These are phyloP conservation scores for Trichoderma atroviride DNA, from an alignment of 2,329 filamentous ascomycete species.

Conservation along the genomic window DNA sequence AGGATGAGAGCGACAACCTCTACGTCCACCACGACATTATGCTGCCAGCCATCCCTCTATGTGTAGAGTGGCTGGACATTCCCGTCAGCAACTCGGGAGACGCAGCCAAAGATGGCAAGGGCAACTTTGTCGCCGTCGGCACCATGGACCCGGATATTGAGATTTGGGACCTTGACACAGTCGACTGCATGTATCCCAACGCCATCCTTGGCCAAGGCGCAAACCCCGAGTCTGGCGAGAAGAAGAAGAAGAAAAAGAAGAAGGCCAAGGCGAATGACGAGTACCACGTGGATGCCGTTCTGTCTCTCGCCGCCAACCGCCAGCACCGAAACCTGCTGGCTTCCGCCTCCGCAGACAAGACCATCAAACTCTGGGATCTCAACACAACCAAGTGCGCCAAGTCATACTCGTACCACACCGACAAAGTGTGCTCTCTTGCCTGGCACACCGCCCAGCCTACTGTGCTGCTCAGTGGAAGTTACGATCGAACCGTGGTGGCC, in stretches of 20 bases:
- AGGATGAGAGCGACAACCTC: constrained; percentile 91
- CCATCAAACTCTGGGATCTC: constrained; percentile 96
- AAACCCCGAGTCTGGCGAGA: constrained; percentile 55
- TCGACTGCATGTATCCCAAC: constrained; percentile 98
- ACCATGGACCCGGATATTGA: constrained; percentile 99
- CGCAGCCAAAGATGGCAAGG: constrained; percentile 64
- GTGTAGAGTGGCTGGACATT: constrained; percentile 92
- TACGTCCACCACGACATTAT: constrained; percentile 99
- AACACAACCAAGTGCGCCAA: constrained; percentile 91
- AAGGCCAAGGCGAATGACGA: constrained; percentile 84
- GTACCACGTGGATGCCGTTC: constrained; percentile 91
- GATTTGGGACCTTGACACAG: constrained; percentile 93
- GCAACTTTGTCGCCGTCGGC: constrained; percentile 92
- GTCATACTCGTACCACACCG: constrained; percentile 92
- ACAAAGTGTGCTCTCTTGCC: constrained; percentile 94
- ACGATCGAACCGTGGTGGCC: constrained; percentile 92
- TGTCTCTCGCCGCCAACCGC: constrained; percentile 88
- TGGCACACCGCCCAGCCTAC: constrained; percentile 91
- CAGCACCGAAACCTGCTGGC: constrained; percentile 93
- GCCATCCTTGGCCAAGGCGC: constrained; percentile 84
- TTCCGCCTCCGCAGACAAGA: constrained; percentile 94
- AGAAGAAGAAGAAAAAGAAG: constrained; percentile 88
- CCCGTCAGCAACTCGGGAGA: constrained; percentile 73
- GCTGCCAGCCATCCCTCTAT: constrained; percentile 93
- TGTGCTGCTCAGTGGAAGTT: constrained; percentile 87